These are phyloP conservation scores for Entomortierella chlamydospora DNA, from an alignment of 192 early-diverging fungal genomes.

Conservation along the genomic window DNA sequence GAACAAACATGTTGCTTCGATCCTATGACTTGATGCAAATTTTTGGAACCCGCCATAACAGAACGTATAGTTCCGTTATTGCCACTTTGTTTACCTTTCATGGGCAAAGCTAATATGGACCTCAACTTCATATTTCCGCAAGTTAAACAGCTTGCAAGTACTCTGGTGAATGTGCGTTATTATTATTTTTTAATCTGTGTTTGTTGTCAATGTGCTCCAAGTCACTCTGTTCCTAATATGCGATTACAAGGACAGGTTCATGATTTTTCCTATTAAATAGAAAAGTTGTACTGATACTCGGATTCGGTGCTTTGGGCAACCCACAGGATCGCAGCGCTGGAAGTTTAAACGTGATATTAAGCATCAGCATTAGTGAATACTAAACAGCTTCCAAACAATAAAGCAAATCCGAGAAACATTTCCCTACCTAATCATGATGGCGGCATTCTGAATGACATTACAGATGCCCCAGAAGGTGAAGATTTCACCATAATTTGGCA, in stretches of 20 bases:
- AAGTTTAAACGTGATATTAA: background rate
- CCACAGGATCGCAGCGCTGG: slow-evolving; percentile 53
- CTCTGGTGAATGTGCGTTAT: no score
- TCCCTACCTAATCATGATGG: slow-evolving; percentile 42
- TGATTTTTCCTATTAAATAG: slow-evolving; percentile 41
- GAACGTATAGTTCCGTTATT: background rate
- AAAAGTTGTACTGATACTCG: slow-evolving; percentile 53
- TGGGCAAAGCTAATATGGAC: background rate
- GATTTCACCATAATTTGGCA: slow-evolving; percentile 24
- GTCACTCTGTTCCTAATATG: no score
- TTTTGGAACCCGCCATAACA: background rate
- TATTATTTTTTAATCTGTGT: no score
- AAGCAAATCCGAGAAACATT: background rate
- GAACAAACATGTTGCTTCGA: background rate
- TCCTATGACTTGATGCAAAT: background rate
- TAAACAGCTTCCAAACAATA: background rate
- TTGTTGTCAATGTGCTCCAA: no score
- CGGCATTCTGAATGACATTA: slow-evolving; percentile 43
- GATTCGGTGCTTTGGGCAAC: slow-evolving; percentile 51
- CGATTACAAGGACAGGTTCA: no score
- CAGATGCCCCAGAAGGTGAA: slow-evolving; percentile 51
- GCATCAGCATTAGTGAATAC: background rate
- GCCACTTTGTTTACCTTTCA: background rate
- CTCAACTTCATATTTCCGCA: no score
- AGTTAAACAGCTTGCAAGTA: no score